Evolutionary conservation across 192 early-diverging fungal species (phyloP), one percentile per base, ranked within the genome.

Genomic region (Spizellomyces sp.): DNA sequence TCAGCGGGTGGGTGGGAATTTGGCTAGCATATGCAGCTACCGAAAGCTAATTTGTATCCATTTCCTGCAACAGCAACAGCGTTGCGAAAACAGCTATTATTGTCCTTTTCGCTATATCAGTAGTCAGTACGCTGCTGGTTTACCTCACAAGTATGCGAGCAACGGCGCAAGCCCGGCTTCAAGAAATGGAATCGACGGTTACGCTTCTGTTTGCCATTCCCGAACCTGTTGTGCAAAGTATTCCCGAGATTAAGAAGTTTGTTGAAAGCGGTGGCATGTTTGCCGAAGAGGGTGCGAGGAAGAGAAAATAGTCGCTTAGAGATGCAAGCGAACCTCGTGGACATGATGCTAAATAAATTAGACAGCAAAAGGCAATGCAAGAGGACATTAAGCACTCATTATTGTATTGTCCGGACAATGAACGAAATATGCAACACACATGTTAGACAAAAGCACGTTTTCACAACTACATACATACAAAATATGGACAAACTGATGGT

Each of bases 221-320:
- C 5, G 73, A 75, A 5, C 41, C 56, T 9, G 66, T 64, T 54
- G 48, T 63, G 9, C 45, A 59, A 17, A 45, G 22, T 15, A 66
- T 75, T 17, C 73, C 73, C 6, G 73, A 67, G 36, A 75, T 75
- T 58, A 67, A 75, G 59, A 56, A 66, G 8, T 75, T 75, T 41
- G 62, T 75, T 55, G 73, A 67, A 22, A 69, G 66, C 42, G 73
- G 73, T 44, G 73, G 73, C 19, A 75, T 75, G 73, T 75, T 75
- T 65, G 22, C 66, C 52, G 50, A 54, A n/a, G 50, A 54, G 12
- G 50, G 50, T 19, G 50, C 14, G 50, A 54, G 12, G 2, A 54
- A 19, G 50, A 54, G 17, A 19, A 54, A 54, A 19, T n/a, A 19
- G 50, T 54, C 27, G 27, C 3, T 0, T 36, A 36, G 3, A 36